Base-by-base conservation (phyloP, 2,329 filamentous ascomycete species). In the Colletotrichum zoysiae region DNA sequence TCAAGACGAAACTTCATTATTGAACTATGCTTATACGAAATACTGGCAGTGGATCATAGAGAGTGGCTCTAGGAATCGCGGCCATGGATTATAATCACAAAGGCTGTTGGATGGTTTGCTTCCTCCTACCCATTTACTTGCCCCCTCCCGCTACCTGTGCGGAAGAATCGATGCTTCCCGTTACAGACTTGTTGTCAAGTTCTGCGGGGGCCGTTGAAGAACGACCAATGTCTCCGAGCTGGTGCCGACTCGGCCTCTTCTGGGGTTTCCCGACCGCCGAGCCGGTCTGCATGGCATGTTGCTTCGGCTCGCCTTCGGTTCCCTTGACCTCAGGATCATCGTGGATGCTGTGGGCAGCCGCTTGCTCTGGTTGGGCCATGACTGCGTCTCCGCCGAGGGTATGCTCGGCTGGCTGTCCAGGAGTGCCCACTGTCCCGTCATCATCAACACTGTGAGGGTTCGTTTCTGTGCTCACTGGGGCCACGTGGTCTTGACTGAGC, bases 1-100 rank as follows among this genome's bases (percentile, higher is more conserved):
- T 23, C 5, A 16, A 57, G 33, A 57, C 20, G 18, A 40, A 7
- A 23, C 6, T 23, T 38, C 20, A 26, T 38, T 12, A 63, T 20
- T 48, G 11, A 38, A 9, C 16, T 20, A 30, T 51, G 50, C 38
- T 38, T n/a, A 48, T 63, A 46, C 58, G n/a, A 40, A 42, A 57
- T 70, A 53, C 8, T 68, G 35, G 44, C 40, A 35, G 23, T 58
- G 51, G 50, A 38, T 30, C 53, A 30, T 35, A 46, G 42, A 26
- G 18, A 48, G 55, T 33, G 42, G 46, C 44, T 58, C 46, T 60
- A 64, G 59, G 46, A n/a, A 60, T 50, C 30, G 30, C 30, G 23
- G 40, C 50, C 38, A 50, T 40, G 23, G 48, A 23, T 40, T 26
- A 65, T 60, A 67, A 65, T 65, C 57, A 70, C 33, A 65, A 70